Evolutionary conservation across 2,329 filamentous ascomycete species (phyloP).

Genomic region (Chaetomiaceae sp.): DNA sequence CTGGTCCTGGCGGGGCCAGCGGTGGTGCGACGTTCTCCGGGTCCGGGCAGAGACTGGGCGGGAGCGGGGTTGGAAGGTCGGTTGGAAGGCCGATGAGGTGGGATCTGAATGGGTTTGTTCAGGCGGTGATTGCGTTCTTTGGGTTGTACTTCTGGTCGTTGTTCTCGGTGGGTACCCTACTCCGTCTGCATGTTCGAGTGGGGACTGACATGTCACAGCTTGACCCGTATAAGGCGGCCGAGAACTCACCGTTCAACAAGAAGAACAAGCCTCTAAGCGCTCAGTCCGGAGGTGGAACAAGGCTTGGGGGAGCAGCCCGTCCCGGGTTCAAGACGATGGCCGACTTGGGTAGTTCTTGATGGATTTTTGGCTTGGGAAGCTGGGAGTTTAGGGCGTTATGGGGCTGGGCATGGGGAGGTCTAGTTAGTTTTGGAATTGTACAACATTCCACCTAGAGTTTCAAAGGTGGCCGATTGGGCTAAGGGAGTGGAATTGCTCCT

Average conservation of each 20-base stretch:
- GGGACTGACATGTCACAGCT: slow-evolving; percentile 41
- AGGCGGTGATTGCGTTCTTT: slow-evolving; percentile 50
- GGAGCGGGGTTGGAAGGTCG: slow-evolving; percentile 26
- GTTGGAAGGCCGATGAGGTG: slow-evolving; percentile 16
- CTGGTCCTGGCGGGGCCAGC: slow-evolving; percentile 37
- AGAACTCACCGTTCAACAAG: slow-evolving; percentile 56
- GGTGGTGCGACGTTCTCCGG: slow-evolving; percentile 49
- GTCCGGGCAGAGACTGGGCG: slow-evolving; percentile 55
- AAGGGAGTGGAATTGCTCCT: no score
- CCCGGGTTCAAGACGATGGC: slow-evolving; percentile 50
- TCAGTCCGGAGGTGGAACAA: slow-evolving; percentile 19
- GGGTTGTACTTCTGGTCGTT: slow-evolving; percentile 59
- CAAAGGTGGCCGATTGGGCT: no score
- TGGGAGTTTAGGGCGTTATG: slow-evolving; percentile 11
- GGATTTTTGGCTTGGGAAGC: background rate
- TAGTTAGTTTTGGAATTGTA: no score
- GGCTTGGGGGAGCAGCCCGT: slow-evolving; percentile 30
- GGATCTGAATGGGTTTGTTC: slow-evolving; percentile 43
- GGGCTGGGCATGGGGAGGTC: background rate
- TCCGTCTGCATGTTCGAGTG: no score
- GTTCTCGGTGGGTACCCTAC: slow-evolving; percentile 49
- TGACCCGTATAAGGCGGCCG: slow-evolving; percentile 58
- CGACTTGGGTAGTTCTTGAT: slow-evolving; percentile 37
- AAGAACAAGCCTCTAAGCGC: slow-evolving; percentile 36
- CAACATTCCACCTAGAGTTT: no score